These are phyloP conservation scores for Trichoderma orchidacearum DNA, from an alignment of 495 filamentous ascomycete genomes.

Conservation along the genomic window DNA sequence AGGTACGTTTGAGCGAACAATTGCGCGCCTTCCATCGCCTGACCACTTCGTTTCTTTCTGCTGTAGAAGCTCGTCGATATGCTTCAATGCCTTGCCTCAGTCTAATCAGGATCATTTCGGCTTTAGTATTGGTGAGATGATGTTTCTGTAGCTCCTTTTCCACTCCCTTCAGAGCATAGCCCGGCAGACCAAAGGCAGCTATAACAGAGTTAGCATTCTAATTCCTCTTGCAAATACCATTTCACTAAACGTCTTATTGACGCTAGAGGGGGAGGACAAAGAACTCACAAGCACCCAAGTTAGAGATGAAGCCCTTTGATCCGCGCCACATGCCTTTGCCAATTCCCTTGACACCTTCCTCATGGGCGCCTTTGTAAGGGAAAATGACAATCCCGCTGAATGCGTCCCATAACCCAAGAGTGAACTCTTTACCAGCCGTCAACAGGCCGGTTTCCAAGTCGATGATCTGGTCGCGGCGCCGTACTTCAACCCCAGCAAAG, in stretches of 20 bases:
- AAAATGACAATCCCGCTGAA: not conserved
- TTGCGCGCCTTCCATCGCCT: not conserved
- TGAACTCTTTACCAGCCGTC: not conserved
- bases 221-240: not conserved
- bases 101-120: not conserved
- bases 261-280: not conserved
- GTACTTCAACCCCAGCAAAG: not conserved
- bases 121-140: not conserved
- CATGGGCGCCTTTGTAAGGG: not conserved
- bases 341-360: not conserved
- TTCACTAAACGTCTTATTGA: not conserved
- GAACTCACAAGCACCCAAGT: not conserved
- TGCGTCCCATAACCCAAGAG: not conserved
- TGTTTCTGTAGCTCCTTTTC: not conserved
- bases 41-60: not conserved
- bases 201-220: not conserved
- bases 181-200: not conserved
- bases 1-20: not conserved
- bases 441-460: not conserved
- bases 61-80: not conserved
- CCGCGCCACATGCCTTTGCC: not conserved
- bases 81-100: not conserved
- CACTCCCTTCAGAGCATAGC: not conserved
- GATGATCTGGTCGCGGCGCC: not conserved
- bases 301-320: not conserved